Evolutionary conservation across 148 eudicot species (phyloP).

Genomic region (Camellia lanceoleosa): DNA sequence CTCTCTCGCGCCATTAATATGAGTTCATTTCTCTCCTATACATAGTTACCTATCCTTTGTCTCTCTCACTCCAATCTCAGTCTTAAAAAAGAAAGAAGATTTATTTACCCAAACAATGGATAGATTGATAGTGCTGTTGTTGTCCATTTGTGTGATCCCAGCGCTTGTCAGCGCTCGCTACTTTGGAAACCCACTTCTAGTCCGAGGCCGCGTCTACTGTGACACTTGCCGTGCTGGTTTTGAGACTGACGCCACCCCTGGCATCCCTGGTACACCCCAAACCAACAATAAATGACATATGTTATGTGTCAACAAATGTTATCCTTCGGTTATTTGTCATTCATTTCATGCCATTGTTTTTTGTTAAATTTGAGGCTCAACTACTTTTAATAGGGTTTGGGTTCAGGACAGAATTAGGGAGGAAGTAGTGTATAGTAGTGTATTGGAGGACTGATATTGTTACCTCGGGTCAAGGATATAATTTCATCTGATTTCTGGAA

Average conservation of each 20-base stretch:
- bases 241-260: slow-evolving; percentile 55
- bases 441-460: too few relatives aligned
- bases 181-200: slow-evolving; percentile 24
- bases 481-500: too few relatives aligned
- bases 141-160: slow-evolving; percentile 31
- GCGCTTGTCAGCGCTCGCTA: slow-evolving; percentile 22
- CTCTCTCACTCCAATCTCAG: too few relatives aligned
- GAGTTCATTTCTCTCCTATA: too few relatives aligned
- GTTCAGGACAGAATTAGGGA: too few relatives aligned
- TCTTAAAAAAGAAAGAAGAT: too few relatives aligned
- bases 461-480: too few relatives aligned
- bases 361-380: too few relatives aligned
- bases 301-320: too few relatives aligned
- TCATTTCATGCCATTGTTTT: background rate
- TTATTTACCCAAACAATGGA: slow-evolving; percentile 22
- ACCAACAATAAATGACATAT: background rate
- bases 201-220: slow-evolving; percentile 59
- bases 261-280: slow-evolving; percentile 42
- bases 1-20: too few relatives aligned
- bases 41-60: too few relatives aligned
- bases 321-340: background rate
- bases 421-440: too few relatives aligned
- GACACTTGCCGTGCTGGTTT: slow-evolving; percentile 79
- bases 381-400: background rate
- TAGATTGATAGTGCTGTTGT: slow-evolving; percentile 18